These are phyloP conservation scores for Leishmania aethiopica DNA, from an alignment of 208 protist species.

Conservation along the genomic window DNA sequence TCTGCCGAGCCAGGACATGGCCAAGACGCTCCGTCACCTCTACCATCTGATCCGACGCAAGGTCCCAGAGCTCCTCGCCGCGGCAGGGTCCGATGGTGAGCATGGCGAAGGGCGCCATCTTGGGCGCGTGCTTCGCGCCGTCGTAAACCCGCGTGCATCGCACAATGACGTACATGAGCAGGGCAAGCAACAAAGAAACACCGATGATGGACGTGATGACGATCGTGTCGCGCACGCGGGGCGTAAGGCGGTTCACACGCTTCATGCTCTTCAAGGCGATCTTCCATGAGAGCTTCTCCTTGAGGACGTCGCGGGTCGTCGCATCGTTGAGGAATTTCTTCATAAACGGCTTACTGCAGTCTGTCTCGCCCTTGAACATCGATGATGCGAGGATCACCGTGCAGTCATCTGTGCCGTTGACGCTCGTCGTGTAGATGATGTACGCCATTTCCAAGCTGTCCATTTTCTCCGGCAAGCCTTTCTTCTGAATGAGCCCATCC, in stretches of 20 bases:
- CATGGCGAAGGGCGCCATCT: constrained; percentile 73
- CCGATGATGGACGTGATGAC: constrained; percentile 6
- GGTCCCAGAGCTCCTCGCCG: constrained; percentile 70
- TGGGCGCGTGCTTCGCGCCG: constrained; percentile 69
- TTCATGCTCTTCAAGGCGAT: constrained; percentile 29
- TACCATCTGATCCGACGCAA: constrained; percentile 63
- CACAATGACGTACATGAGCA: constrained; percentile 36
- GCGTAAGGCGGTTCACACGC: constrained; percentile 15
- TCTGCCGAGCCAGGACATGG: constrained; percentile 40
- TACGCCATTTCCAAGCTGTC: constrained; percentile 16
- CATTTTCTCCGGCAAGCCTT: constrained; percentile 19
- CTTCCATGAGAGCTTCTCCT: constrained; percentile 31
- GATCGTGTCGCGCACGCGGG: constrained; percentile 4
- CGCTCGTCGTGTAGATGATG: constrained; percentile 14
- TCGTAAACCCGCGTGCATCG: constrained; percentile 63
- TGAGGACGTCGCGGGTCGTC: constrained; percentile 31
- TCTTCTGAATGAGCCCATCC: constrained; percentile 29
- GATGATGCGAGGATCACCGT: constrained; percentile 20
- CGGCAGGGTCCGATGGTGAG: constrained; percentile 64
- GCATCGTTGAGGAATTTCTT: constrained; percentile 17
- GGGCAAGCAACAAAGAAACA: not conserved
- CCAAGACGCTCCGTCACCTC: constrained; percentile 53
- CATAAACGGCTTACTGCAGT: constrained; percentile 17
- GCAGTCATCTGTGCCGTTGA: not conserved
- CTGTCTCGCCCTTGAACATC: not conserved